Conservation (phyloP, 2,329 filamentous ascomycete genomes). For the Aspergillus sp. region DNA sequence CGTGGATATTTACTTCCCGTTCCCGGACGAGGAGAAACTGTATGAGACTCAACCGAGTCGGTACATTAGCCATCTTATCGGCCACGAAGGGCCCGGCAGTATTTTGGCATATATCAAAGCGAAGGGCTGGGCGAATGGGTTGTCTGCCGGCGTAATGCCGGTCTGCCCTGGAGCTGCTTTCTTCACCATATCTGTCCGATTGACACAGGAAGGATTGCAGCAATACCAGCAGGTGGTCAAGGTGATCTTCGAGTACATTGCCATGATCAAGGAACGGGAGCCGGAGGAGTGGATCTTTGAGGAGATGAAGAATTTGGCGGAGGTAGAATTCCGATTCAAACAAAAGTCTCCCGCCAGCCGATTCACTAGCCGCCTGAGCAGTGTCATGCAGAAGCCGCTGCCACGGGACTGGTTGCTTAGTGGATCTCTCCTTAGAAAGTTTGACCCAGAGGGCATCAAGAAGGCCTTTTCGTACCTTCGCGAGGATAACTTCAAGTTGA, state of each 20-base stretch:
- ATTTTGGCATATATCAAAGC: slow-evolving; percentile 86
- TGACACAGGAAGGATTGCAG: slow-evolving; percentile 82
- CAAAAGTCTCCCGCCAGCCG: slow-evolving; percentile 87
- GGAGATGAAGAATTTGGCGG: slow-evolving; percentile 84
- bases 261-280: slow-evolving; percentile 74
- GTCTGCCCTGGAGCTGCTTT: slow-evolving; percentile 78
- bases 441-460: slow-evolving; percentile 74
- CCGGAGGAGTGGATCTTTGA: slow-evolving; percentile 93
- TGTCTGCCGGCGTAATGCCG: slow-evolving; percentile 73
- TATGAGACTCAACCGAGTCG: slow-evolving; percentile 79
- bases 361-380: slow-evolving; percentile 81
- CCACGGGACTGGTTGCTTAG: slow-evolving; percentile 87
- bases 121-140: slow-evolving; percentile 83
- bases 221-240: slow-evolving; percentile 81
- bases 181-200: slow-evolving; percentile 74
- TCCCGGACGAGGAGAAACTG: slow-evolving; percentile 76
- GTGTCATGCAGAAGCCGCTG: slow-evolving; percentile 86
- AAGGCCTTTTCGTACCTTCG: slow-evolving; percentile 71
- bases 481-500: slow-evolving; percentile 87
- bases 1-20: slow-evolving; percentile 78
- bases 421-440: slow-evolving; percentile 74
- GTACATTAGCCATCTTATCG: slow-evolving; percentile 85
- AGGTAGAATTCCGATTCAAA: slow-evolving; percentile 92
- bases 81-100: slow-evolving; percentile 89
- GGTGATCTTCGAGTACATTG: slow-evolving; percentile 86